These are phyloP conservation scores for Abortiporus biennis DNA, from an alignment of 1,284 basidiomycete genomes.

Conservation along the genomic window DNA sequence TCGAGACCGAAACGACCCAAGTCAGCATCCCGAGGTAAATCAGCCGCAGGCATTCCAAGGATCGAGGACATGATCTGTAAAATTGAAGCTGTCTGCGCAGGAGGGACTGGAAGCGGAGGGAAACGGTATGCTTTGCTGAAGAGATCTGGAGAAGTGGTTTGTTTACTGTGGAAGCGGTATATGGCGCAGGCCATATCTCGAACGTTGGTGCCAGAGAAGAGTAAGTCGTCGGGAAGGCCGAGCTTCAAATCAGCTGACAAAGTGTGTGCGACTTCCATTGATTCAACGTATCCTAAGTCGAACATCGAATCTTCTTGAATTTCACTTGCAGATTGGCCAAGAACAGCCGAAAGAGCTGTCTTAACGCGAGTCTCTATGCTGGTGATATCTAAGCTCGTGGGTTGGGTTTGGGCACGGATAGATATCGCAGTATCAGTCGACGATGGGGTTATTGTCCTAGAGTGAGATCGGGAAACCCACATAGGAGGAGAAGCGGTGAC, in stretches of 20 bases:
- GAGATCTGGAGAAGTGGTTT: background rate
- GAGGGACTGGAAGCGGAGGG: background rate
- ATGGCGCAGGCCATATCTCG: too few relatives aligned
- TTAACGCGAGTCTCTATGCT: too few relatives aligned
- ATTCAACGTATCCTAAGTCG: too few relatives aligned
- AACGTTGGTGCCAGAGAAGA: too few relatives aligned
- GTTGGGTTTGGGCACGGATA: too few relatives aligned
- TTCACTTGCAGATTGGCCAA: too few relatives aligned
- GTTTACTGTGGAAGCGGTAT: background rate
- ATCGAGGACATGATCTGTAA: background rate
- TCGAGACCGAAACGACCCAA: conserved; percentile 13
- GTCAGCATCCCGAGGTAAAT: conserved; percentile 4
- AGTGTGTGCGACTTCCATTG: too few relatives aligned
- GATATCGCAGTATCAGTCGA: background rate
- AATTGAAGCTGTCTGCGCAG: background rate
- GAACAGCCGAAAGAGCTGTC: too few relatives aligned
- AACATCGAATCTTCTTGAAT: too few relatives aligned
- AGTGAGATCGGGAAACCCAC: background rate
- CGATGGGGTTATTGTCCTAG: background rate
- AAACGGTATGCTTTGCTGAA: background rate
- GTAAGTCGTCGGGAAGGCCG: too few relatives aligned
- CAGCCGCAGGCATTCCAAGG: background rate
- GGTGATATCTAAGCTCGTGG: too few relatives aligned
- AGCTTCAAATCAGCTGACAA: too few relatives aligned
- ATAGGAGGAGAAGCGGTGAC: conserved; percentile 10